Evolutionary conservation across 108 stramenopile species (phyloP).

Genomic region (Skeletonema potamos): DNA sequence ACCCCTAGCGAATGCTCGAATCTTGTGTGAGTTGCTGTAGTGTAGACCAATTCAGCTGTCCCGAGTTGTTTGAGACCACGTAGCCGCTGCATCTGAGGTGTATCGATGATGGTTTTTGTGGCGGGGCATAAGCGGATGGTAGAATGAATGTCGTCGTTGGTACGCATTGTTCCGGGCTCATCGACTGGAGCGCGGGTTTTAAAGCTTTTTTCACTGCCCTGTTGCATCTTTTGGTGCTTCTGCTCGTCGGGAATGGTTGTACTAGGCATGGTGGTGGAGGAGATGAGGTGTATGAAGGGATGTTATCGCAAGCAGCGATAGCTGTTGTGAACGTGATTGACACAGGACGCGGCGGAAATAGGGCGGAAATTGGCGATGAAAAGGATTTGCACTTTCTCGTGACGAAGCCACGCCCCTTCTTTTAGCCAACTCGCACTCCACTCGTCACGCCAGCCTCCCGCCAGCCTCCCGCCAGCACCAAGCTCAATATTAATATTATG

Average conservation of each 20-base stretch:
- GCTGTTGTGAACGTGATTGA: no score
- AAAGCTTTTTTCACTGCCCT: neutral
- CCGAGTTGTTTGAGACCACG: constrained; percentile 86
- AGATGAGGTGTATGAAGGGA: neutral
- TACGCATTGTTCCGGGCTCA: constrained; percentile 19
- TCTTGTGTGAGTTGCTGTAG: constrained; percentile 79
- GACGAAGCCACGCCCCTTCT: no score
- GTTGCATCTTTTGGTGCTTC: neutral
- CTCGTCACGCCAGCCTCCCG: no score
- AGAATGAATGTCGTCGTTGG: constrained; percentile 81
- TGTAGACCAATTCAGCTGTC: constrained; percentile 67
- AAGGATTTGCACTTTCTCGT: no score
- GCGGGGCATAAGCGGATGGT: constrained; percentile 75
- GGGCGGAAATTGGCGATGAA: no score
- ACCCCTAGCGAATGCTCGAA: constrained; percentile 90
- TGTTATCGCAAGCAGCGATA: no score
- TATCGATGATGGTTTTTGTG: constrained; percentile 68
- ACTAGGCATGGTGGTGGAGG: neutral
- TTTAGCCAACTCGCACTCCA: no score
- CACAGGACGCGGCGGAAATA: no score
- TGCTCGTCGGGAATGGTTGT: neutral
- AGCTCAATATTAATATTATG: no score
- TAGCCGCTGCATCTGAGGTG: constrained; percentile 84
- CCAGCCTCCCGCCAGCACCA: no score
- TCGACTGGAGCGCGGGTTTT: neutral